Conservation (phyloP, 2,329 filamentous ascomycete species). For the Mycosphaerella arachidis region DNA sequence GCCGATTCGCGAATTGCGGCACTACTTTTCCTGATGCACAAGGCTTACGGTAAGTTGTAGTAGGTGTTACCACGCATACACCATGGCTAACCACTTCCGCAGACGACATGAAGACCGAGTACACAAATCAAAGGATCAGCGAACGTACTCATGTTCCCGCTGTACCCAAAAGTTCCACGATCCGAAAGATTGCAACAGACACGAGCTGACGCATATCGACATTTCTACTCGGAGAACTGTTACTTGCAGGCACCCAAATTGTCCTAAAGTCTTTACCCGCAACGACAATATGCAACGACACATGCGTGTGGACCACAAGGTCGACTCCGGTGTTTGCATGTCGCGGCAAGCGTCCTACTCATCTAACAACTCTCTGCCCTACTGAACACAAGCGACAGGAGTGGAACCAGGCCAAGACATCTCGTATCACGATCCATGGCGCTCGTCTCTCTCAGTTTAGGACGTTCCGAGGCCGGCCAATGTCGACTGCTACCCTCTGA, state of each 20-base stretch:
- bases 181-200: conserved; percentile 12
- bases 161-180: conserved; percentile 4
- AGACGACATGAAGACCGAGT: background rate
- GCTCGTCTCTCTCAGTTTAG: background rate
- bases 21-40: background rate
- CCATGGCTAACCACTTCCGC: background rate
- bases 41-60: background rate
- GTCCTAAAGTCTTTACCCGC: conserved; percentile 6
- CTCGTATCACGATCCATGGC: background rate
- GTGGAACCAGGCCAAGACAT: background rate
- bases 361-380: background rate
- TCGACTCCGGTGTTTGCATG: conserved; percentile 7
- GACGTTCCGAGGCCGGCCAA: too few relatives aligned
- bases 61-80: too few relatives aligned
- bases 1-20: background rate
- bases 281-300: conserved; percentile 7
- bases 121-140: background rate
- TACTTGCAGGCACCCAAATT: background rate
- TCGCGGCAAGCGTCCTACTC: conserved; percentile 4
- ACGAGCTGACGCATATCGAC: background rate
- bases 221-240: background rate
- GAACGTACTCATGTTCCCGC: background rate
- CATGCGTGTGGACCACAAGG: background rate
- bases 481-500: too few relatives aligned
- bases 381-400: background rate